Conservation (phyloP, 352 stramenopile genomes). For the Elongisporangium undulatum region DNA sequence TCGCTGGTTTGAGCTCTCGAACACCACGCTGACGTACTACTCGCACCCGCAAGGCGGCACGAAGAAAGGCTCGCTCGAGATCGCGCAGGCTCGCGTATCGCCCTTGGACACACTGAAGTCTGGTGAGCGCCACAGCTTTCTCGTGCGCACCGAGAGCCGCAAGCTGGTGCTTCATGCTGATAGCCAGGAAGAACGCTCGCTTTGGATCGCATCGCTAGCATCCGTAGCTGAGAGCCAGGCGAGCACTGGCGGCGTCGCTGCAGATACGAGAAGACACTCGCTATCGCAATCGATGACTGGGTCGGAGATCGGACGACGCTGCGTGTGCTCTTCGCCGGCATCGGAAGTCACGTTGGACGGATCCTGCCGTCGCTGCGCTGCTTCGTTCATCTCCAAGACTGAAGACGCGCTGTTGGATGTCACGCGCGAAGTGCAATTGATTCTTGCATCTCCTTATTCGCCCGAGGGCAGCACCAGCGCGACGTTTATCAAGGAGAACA, state of each 20-base stretch:
- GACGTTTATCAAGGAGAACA: constrained; percentile 70
- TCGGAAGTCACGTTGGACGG: constrained; percentile 28
- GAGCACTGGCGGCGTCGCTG: constrained; percentile 1
- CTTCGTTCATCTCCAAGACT: constrained; percentile 77
- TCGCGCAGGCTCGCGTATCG: constrained; percentile 49
- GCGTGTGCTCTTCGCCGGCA: constrained; percentile 40
- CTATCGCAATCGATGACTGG: background rate
- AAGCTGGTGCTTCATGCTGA: constrained; percentile 78
- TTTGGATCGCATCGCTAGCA: constrained; percentile 72
- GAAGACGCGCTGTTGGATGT: constrained; percentile 74
- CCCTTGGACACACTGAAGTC: constrained; percentile 78
- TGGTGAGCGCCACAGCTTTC: constrained; percentile 77
- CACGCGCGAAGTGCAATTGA: constrained; percentile 72
- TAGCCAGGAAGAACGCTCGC: constrained; percentile 76
- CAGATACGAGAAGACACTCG: background rate
- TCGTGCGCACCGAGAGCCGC: constrained; percentile 51
- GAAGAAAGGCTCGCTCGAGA: constrained; percentile 68
- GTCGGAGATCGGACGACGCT: constrained; percentile 40
- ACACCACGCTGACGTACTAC: constrained; percentile 68
- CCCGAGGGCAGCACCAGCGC: constrained; percentile 73
- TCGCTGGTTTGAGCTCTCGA: constrained; percentile 80
- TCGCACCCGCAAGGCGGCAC: constrained; percentile 67
- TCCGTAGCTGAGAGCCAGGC: constrained; percentile 44
- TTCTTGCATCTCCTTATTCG: constrained; percentile 80
- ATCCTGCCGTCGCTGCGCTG: constrained; percentile 62